These are phyloP conservation scores for Lyophyllum shimeji DNA, from an alignment of 768 basidiomycete genomes.

Conservation along the genomic window DNA sequence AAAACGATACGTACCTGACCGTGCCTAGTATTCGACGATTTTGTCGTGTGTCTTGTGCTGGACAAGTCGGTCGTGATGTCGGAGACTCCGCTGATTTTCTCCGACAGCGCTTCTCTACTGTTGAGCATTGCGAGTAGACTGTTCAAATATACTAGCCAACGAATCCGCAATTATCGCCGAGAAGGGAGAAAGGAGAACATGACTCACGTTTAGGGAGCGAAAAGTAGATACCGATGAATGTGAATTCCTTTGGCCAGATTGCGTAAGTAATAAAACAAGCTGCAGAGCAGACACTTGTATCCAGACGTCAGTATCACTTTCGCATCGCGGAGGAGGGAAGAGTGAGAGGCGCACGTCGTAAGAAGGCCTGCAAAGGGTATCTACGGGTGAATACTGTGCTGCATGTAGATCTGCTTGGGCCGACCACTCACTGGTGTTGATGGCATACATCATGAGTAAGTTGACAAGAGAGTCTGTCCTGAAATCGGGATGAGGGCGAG, in stretches of 20 bases:
- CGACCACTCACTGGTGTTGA: constrained; percentile 45
- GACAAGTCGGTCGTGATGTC: constrained; percentile 9
- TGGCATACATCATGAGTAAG: constrained; percentile 45
- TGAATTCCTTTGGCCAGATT: constrained; percentile 42
- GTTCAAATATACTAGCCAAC: constrained; percentile 28
- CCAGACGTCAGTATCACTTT: not conserved
- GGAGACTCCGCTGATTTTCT: constrained; percentile 19
- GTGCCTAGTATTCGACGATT: not conserved
- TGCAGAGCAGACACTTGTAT: constrained; percentile 25
- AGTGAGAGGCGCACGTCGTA: constrained; percentile 25
- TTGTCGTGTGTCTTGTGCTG: not conserved
- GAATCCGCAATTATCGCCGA: not conserved
- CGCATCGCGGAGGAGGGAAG: not conserved
- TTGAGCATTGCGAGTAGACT: constrained; percentile 33
- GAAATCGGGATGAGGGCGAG: not conserved
- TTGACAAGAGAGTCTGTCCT: constrained; percentile 47
- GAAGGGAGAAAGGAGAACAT: not conserved
- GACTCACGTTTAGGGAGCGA: constrained; percentile 45
- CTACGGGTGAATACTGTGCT: not conserved
- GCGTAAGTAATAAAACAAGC: constrained; percentile 34
- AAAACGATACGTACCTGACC: constrained; percentile 2
- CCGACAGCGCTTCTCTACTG: constrained; percentile 21
- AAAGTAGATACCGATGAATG: constrained; percentile 47
- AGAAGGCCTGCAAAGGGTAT: constrained; percentile 24
- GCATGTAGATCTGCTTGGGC: not conserved